Evolutionary conservation across 345 rosid species (phyloP), one percentile per base, ranked within the genome.

Genomic region (Gossypium turneri): DNA sequence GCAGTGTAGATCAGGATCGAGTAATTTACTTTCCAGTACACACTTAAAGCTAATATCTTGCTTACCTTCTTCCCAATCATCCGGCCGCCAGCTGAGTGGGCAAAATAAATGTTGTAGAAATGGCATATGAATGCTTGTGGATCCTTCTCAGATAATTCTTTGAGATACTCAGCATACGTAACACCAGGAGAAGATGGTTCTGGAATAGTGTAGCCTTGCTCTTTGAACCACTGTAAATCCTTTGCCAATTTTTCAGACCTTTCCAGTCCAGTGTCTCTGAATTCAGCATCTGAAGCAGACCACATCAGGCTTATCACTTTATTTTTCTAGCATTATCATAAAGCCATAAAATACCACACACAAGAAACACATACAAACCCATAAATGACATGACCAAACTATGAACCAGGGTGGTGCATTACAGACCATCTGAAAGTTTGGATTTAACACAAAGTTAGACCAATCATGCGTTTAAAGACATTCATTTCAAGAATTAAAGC

Each of bases 61-160:
- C 27, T 34, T 87, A 94, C 99, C 93, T 90, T 95, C 82, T 80
- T 91, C 74, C 98, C 99, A 76, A 95, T 95, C 98, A 95, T 93
- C 65, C 93, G 90, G 47, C 99, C 99, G 77, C 99, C 99, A 47
- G 99, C 99, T 53, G 90, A 81, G 79, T 94, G 98, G 20, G 98
- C 98, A 66, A 94, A 94, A 80, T 94, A 94, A 69, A 89, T 82
- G 66, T 95, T 95, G 88, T 93, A 95, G 89, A 95, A 95, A 86
- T 95, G 97, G 79, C 99, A 95, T 68, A 95, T 87, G 76, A 95
- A 95, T 57, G 96, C 96, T 77, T 86, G 99, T 80, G 98, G 97
- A 86, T 95, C 97, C 65, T 88, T 95, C 74, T 89, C 91, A 0
- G 97, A 85, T 73, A 91, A 73, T 44, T 93, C 91, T 78, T 86